Evolutionary conservation across 495 filamentous ascomycete genomes (phyloP), one percentile per base, ranked within the genome.

Genomic region (Penicillium argentinense): DNA sequence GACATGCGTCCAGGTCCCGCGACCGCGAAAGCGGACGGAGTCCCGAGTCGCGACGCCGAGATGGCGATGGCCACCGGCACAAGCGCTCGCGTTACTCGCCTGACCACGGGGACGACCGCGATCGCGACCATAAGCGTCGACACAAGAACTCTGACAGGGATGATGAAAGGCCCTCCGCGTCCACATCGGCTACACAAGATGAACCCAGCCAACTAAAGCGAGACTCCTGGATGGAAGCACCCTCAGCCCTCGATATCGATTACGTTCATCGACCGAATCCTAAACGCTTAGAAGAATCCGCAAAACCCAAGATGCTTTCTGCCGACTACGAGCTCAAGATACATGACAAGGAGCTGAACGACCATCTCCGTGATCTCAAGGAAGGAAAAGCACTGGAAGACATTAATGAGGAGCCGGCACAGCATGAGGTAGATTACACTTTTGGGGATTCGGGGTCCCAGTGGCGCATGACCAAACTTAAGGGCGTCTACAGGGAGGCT

Each of bases 391-490:
- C 54, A 0, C 39, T 79, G 1, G 72, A 80, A 23, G 67, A 78
- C 21, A 67, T 79, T 7, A 70, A 79, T 25, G 62, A 76, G 12
- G 65, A 81, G 40, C 68, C 74, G 9, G 67, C 75, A 1, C 73
- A 80, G 48, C 80, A 85, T 51, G 80, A 87, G 24, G 82, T 95
- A 11, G 70, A 75, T 47, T 99, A 97, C 60, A 87, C 73, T 0
- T 96, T 99, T 68, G 93, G 93, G 13, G 95, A 99, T 63, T 64
- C 80, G 11, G 93, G 95, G 0, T 88, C 91, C 13, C 78, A 86
- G 50, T 99, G 95, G 92, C 83, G 93, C 34, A 97, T 97, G 92
- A 92, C 84, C 24, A 96, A 89, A 60, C 78, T 99, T 21, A 89
- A 86, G 54, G 86, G 84, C 5, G 85, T 96, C 13, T 96, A 95